Evolutionary conservation across 306 rosid species (phyloP).

Genomic region (Luffa acutangula): DNA sequence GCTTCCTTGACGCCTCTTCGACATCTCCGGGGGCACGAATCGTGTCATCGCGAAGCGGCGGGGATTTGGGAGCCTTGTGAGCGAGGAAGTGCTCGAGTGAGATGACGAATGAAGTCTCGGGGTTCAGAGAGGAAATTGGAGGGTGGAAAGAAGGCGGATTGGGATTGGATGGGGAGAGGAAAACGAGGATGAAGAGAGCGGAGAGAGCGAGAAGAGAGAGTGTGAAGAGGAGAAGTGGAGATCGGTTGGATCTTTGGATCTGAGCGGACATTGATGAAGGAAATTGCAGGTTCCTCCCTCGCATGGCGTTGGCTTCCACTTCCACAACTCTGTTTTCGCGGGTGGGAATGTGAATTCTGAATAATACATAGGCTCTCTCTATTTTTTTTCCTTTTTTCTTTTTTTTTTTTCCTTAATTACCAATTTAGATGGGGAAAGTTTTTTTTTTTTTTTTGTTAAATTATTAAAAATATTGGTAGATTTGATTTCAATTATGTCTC

Average conservation of each 20-base stretch:
- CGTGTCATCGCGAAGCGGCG: slow-evolving; percentile 6
- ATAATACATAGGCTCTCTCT: neutral
- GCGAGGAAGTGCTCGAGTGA: slow-evolving; percentile 72
- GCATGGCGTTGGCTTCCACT: neutral
- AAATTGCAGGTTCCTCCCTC: slow-evolving; percentile 26
- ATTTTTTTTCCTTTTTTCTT: neutral
- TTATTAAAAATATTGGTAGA: no score
- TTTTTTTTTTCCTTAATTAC: neutral
- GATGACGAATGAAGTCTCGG: slow-evolving; percentile 54
- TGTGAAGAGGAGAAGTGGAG: slow-evolving; percentile 25
- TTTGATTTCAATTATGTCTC: no score
- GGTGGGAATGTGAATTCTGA: neutral
- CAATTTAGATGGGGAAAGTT: no score
- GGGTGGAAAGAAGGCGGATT: neutral
- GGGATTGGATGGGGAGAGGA: slow-evolving; percentile 16
- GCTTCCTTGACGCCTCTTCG: slow-evolving; percentile 14
- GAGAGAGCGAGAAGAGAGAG: slow-evolving; percentile 36
- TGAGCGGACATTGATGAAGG: slow-evolving; percentile 11
- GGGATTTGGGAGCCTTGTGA: slow-evolving; percentile 11
- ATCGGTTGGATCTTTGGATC: slow-evolving; percentile 42
- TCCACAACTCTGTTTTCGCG: neutral
- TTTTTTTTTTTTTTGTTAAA: no score
- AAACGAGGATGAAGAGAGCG: slow-evolving; percentile 33
- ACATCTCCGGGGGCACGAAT: neutral
- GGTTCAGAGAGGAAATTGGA: slow-evolving; percentile 6